Conservation (phyloP, 257 asterid genomes). For the Solanum commersonii region DNA sequence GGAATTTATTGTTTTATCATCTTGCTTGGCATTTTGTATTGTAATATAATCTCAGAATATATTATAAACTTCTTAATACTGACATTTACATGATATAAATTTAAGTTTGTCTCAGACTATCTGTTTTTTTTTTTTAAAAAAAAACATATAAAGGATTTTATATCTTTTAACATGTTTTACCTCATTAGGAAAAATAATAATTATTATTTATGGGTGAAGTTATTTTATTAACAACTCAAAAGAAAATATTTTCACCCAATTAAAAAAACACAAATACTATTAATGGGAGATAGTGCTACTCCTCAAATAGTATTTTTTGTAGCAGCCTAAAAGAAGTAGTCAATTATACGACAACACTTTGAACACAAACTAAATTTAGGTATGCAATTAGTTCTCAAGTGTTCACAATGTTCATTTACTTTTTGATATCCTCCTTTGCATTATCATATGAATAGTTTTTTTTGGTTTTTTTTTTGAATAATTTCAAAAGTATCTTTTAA, state of each 20-base stretch:
- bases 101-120: too few species aligned
- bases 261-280: neutral
- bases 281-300: neutral
- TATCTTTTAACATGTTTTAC: neutral
- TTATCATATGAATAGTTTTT: too few species aligned
- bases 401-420: neutral
- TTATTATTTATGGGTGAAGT: neutral
- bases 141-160: too few species aligned
- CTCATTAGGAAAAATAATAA: neutral
- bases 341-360: neutral
- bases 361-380: neutral
- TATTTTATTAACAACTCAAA: neutral
- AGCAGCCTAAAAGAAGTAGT: neutral
- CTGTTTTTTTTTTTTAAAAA: too few species aligned
- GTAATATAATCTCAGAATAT: too few species aligned
- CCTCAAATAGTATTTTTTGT: neutral
- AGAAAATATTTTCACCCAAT: neutral
- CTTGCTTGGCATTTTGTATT: too few species aligned
- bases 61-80: too few species aligned
- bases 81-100: too few species aligned
- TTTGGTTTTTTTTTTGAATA: too few species aligned
- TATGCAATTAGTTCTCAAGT: neutral
- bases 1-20: too few species aligned
- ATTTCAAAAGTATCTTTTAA: too few species aligned
- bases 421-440: neutral